Evolutionary conservation across 2,329 filamentous ascomycete species (phyloP).

Genomic region (Alternaria arborescens): DNA sequence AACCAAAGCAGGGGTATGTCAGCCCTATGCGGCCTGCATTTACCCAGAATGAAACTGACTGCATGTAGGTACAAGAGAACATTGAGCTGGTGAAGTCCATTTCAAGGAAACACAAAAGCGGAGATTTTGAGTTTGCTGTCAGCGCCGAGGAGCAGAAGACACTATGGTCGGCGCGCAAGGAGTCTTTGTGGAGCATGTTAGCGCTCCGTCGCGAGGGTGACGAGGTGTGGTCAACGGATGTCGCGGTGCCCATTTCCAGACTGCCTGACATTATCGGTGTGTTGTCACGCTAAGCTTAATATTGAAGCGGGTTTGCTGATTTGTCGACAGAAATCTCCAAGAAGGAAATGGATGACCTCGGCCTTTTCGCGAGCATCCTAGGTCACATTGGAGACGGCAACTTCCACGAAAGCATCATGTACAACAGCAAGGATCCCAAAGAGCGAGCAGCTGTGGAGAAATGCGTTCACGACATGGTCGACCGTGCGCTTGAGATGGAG

Average conservation of each 20-base stretch:
- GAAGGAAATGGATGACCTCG: conserved; percentile 85
- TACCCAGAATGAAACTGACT: conserved; percentile 40
- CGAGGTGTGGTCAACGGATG: conserved; percentile 69
- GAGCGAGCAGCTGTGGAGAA: conserved; percentile 79
- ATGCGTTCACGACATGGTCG: conserved; percentile 89
- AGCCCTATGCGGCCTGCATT: conserved; percentile 19
- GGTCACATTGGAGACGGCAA: conserved; percentile 95
- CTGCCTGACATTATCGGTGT: conserved; percentile 69
- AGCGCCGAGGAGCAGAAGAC: conserved; percentile 63
- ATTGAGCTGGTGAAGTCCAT: conserved; percentile 74
- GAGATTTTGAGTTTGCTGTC: conserved; percentile 65
- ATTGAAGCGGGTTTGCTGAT: conserved; percentile 18
- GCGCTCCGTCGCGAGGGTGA: conserved; percentile 63
- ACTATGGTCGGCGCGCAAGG: conserved; percentile 68
- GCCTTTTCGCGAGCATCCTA: conserved; percentile 85
- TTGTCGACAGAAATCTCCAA: conserved; percentile 76
- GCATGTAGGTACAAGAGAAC: conserved; percentile 72
- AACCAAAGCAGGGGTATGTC: conserved; percentile 68
- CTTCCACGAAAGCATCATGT: conserved; percentile 93
- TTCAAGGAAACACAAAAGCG: conserved; percentile 66
- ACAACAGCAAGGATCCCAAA: conserved; percentile 72
- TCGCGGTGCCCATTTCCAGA: conserved; percentile 68
- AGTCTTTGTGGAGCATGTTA: conserved; percentile 69
- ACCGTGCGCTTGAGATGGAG: conserved; percentile 91
- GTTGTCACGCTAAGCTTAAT: conserved; percentile 3